phyloP scores from a whole-genome alignment of 139 green algal genomes.

The Penium margaritaceum region DNA sequence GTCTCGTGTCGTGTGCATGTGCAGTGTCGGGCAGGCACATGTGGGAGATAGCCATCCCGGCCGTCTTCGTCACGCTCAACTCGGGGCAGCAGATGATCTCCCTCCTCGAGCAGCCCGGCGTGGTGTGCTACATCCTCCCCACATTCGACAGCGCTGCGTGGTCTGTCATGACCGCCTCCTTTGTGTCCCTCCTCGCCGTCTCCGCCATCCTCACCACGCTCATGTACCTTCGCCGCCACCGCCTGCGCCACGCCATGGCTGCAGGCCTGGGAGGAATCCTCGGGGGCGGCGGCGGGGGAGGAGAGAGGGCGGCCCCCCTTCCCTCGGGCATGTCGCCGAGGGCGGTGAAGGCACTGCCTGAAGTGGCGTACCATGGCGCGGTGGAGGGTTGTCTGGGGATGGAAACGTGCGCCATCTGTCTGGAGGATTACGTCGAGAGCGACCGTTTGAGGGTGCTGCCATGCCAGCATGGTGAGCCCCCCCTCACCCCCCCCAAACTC shows the following conservation, averaged over 20 bases:
- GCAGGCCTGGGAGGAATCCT: background rate
- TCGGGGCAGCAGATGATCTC: conserved; percentile 21
- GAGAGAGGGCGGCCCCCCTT: background rate
- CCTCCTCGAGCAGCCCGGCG: conserved; percentile 1
- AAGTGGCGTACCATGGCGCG: conserved; percentile 30
- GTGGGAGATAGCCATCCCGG: conserved; percentile 31
- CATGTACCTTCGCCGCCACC: conserved; percentile 36
- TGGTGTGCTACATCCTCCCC: conserved; percentile 10
- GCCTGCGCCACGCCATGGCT: conserved; percentile 13
- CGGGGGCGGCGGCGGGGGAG: background rate
- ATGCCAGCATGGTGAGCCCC: conserved; percentile 47
- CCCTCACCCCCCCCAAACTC: too few species aligned
- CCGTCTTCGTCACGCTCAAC: conserved; percentile 39
- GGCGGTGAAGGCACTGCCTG: conserved; percentile 38
- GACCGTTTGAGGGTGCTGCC: conserved; percentile 47
- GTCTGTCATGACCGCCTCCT: conserved; percentile 41
- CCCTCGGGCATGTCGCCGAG: conserved; percentile 16
- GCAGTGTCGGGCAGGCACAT: conserved; percentile 32
- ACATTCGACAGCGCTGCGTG: conserved; percentile 34
- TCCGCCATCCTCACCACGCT: conserved; percentile 42
- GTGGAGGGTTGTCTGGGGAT: background rate
- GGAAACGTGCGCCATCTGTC: conserved; percentile 45
- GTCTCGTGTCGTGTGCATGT: too few species aligned
- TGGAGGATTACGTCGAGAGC: conserved; percentile 49
- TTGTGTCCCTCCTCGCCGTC: conserved; percentile 38